Evolutionary conservation across 805 yeast genomes (phyloP).

Genomic region (Nakazawaea populi): DNA sequence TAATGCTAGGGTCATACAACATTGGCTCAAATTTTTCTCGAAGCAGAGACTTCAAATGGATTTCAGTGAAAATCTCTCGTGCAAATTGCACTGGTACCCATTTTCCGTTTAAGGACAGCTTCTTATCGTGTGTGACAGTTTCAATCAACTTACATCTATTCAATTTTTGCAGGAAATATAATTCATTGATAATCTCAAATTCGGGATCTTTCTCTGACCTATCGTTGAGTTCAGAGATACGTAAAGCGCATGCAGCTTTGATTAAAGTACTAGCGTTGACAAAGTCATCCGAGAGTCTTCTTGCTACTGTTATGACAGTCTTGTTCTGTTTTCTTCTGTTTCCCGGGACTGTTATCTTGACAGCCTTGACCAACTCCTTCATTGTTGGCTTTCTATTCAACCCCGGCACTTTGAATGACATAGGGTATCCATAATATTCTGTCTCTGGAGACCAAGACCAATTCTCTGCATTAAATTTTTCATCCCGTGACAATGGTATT

Average conservation of each 20-base stretch:
- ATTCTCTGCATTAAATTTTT: background rate
- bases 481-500: background rate
- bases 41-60: background rate
- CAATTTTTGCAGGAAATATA: constrained; percentile 19
- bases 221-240: constrained; percentile 13
- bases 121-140: constrained; percentile 11
- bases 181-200: constrained; percentile 17
- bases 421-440: background rate
- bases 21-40: background rate
- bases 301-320: constrained; percentile 3
- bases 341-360: background rate
- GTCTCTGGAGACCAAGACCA: background rate
- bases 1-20: background rate
- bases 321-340: background rate
- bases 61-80: constrained; percentile 9
- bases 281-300: constrained; percentile 21
- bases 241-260: constrained; percentile 12
- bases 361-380: background rate
- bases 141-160: constrained; percentile 15
- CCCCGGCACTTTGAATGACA: background rate
- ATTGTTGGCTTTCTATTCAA: constrained; percentile 12
- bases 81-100: constrained; percentile 22
- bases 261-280: constrained; percentile 17
- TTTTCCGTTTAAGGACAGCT: constrained; percentile 16
- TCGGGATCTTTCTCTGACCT: constrained; percentile 20